Base-by-base conservation (phyloP, 192 early-diverging fungal genomes). In the Cladochytrium replicatum region DNA sequence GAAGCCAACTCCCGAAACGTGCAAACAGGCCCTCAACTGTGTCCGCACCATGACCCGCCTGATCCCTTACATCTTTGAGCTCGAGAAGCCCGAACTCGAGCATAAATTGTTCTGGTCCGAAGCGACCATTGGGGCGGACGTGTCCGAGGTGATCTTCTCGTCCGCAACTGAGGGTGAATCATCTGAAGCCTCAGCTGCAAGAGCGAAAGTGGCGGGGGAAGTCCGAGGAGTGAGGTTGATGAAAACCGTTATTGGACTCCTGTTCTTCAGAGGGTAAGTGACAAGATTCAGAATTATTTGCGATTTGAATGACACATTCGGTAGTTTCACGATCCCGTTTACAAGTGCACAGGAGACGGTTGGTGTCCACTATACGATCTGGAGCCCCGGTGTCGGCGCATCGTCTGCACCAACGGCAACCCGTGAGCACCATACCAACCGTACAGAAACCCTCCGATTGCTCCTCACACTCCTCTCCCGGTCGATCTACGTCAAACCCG, bases 31-130 rank as follows among this genome's bases (percentile, higher is more conserved):
- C 27, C 55, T 88, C 2, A 95, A 93, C 64, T 88, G 86, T 52
- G 58, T 85, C 17, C 81, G 92, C 27, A 64, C 93, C 2, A 58
- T 95, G 38, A 89, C 90, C 0, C 76, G 92, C 11, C 38, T 95
- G 17, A 59, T 95, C 29, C 92, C 89, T 9, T 90, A 82, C 65
- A 64, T 86, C 7, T 95, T 81, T 60, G 92, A 95, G 65, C 28
- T 39, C 29, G 65, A 64, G 9, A 46, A 46, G 6, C 43, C 29
- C 9, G 59, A 65, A 11, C 69, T 84, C 71, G 85, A 87, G 50
- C 68, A 75, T 1, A 27, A 43, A 11, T 66, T 80, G 26, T 85
- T 87, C 55, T 87, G 85, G 85, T 66, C 67, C 4, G 0, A 32
- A 17, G 34, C 34, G 13, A 0, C 43, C 67, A 3, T 54, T 45